A percentile compares a stretch with the other conserved stretches of the same genome.
Conservation (phyloP, 78 protist genomes). For the Cyanophora paradoxa region DNA sequence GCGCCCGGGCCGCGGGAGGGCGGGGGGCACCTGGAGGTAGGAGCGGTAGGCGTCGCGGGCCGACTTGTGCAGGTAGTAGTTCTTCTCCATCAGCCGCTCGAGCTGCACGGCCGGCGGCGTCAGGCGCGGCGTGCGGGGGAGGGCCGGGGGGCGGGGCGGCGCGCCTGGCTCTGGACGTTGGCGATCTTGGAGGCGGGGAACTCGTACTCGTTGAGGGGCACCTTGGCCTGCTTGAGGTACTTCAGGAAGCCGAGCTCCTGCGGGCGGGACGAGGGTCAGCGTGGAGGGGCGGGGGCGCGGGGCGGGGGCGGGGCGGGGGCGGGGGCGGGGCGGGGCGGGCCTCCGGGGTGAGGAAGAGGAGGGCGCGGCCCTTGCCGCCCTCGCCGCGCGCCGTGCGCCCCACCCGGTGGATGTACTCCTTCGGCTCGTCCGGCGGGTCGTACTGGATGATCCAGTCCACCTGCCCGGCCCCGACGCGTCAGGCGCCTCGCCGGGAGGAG, state of each 20-base stretch:
- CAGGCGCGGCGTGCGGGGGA: neutral
- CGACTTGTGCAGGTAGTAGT: slow-evolving; percentile 85
- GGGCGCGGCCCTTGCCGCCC: slow-evolving; percentile 24
- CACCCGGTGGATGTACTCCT: slow-evolving; percentile 59
- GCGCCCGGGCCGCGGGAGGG: no score
- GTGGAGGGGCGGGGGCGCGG: no score
- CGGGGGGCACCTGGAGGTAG: no score
- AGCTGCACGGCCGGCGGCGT: slow-evolving; percentile 52
- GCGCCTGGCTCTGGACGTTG: slow-evolving; percentile 76
- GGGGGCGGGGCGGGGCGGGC: no score
- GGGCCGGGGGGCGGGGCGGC: neutral
- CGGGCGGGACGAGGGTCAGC: no score
- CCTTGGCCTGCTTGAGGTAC: slow-evolving; percentile 55
- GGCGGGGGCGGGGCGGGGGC: no score
- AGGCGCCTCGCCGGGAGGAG: neutral
- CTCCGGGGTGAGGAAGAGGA: slow-evolving; percentile 13
- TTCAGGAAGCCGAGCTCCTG: slow-evolving; percentile 75
- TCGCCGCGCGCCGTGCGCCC: slow-evolving; percentile 97
- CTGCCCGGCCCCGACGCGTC: neutral
- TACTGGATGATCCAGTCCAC: slow-evolving; percentile 96
- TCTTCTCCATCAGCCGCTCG: slow-evolving; percentile 82
- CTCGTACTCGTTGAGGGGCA: slow-evolving; percentile 88
- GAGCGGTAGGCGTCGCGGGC: slow-evolving; percentile 92
- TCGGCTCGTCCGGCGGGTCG: slow-evolving; percentile 97
- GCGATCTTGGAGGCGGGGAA: slow-evolving; percentile 87